Evolutionary conservation across 768 basidiomycete species (phyloP).

Genomic region (Tricholoma sp.): DNA sequence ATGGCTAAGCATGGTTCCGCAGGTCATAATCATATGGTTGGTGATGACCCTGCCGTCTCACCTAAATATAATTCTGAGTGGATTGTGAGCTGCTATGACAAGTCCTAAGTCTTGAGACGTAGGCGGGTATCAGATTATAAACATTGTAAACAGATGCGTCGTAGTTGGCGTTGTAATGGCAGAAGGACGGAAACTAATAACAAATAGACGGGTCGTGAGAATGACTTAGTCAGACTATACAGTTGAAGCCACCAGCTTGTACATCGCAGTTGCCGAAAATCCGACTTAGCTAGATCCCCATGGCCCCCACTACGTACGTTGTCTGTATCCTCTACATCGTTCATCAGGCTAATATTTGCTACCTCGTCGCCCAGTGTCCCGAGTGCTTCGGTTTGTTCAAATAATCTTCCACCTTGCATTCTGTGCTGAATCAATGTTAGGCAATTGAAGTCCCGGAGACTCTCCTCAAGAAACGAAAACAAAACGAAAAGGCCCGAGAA

Average conservation of each 20-base stretch:
- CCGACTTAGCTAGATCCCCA: constrained; percentile 22
- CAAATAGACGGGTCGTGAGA: constrained; percentile 19
- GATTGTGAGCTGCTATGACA: too few relatives aligned
- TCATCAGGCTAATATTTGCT: constrained; percentile 7
- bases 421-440: constrained; percentile 27
- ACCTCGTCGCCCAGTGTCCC: constrained; percentile 36
- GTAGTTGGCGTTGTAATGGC: too few relatives aligned
- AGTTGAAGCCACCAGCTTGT: constrained; percentile 35
- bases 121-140: too few relatives aligned
- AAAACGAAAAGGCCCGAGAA: constrained; percentile 94
- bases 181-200: too few relatives aligned
- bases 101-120: too few relatives aligned
- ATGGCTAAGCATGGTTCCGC: too few relatives aligned
- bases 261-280: too few relatives aligned
- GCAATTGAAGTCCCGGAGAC: constrained; percentile 98
- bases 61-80: too few relatives aligned
- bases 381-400: constrained; percentile 46
- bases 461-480: constrained; percentile 98
- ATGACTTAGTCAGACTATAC: constrained; percentile 37
- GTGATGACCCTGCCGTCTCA: too few relatives aligned
- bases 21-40: too few relatives aligned
- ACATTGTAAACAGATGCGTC: too few relatives aligned
- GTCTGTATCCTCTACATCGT: neutral
- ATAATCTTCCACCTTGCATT: neutral
- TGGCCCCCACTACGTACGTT: constrained; percentile 57